These are phyloP conservation scores for Podospora didyma DNA, from an alignment of 495 filamentous ascomycete species.

Conservation along the genomic window DNA sequence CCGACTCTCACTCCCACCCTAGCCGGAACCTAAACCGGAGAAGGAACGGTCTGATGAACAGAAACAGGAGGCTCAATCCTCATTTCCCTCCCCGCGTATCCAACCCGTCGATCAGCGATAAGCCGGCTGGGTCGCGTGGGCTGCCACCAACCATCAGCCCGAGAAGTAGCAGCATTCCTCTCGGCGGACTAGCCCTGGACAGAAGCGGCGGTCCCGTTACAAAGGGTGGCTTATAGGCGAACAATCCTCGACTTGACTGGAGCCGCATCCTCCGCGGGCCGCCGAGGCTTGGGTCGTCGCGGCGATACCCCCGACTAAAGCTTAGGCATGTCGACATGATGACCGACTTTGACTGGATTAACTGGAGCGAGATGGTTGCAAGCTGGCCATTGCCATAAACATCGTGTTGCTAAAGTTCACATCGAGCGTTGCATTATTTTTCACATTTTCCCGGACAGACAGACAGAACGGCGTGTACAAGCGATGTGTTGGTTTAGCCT, in stretches of 20 bases:
- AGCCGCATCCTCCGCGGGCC: constrained; percentile 4
- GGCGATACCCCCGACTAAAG: background rate
- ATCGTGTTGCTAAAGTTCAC: background rate
- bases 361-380: constrained; percentile 2
- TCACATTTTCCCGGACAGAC: too few relatives aligned
- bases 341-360: constrained; percentile 10
- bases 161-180: background rate
- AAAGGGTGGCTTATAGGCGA: constrained; percentile 2
- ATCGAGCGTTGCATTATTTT: background rate
- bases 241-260: constrained; percentile 4
- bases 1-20: too few relatives aligned
- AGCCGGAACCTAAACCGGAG: too few relatives aligned
- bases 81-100: too few relatives aligned
- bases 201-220: background rate
- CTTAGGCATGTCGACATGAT: background rate
- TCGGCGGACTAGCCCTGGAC: background rate
- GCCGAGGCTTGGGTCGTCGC: background rate
- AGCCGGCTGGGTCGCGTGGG: too few relatives aligned
- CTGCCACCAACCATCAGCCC: background rate
- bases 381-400: constrained; percentile 8
- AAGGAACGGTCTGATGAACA: too few relatives aligned
- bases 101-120: too few relatives aligned
- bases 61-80: too few relatives aligned
- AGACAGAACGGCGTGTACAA: too few relatives aligned
- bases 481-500: too few relatives aligned